Percentiles rank a stretch among this genome's conserved stretches.
Conservation (phyloP, 2,329 filamentous ascomycete genomes). For the Aureobasidium melanogenum region DNA sequence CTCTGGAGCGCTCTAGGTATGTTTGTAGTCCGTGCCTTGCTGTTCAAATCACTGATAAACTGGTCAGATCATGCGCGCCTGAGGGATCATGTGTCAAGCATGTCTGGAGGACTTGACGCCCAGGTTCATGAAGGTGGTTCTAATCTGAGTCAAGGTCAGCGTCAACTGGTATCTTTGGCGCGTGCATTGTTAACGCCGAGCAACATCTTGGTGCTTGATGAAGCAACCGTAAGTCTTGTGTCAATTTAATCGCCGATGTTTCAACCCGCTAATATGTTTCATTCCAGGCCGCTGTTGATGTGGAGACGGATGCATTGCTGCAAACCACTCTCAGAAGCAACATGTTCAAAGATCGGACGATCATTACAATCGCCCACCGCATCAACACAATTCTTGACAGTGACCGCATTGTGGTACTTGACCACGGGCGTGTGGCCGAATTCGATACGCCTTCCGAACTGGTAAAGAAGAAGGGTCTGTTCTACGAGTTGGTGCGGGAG, state of each 20-base stretch:
- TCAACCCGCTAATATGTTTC: slow-evolving; percentile 7
- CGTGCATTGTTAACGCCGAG: slow-evolving; percentile 89
- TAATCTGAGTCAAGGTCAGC: slow-evolving; percentile 90
- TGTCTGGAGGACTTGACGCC: slow-evolving; percentile 86
- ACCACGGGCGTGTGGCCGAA: slow-evolving; percentile 81
- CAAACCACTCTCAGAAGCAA: slow-evolving; percentile 55
- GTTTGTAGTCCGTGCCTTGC: slow-evolving; percentile 27
- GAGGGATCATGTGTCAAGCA: slow-evolving; percentile 76
- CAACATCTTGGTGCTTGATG: slow-evolving; percentile 94
- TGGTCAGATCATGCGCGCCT: slow-evolving; percentile 76
- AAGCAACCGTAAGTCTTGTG: slow-evolving; percentile 73
- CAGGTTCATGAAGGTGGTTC: slow-evolving; percentile 91
- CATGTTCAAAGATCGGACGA: slow-evolving; percentile 82
- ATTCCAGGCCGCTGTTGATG: slow-evolving; percentile 54
- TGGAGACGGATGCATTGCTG: slow-evolving; percentile 57
- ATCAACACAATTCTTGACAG: slow-evolving; percentile 92
- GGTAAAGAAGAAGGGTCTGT: slow-evolving; percentile 66
- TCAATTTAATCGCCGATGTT: slow-evolving; percentile 25
- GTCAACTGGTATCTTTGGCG: slow-evolving; percentile 87
- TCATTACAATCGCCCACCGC: slow-evolving; percentile 95
- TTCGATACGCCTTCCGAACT: slow-evolving; percentile 81
- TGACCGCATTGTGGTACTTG: slow-evolving; percentile 87
- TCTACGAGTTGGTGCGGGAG: slow-evolving; percentile 86
- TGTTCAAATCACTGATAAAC: slow-evolving; percentile 19
- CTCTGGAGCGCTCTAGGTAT: slow-evolving; percentile 89